Base-by-base conservation (phyloP, 1,284 basidiomycete genomes). In the Waitea zeae region DNA sequence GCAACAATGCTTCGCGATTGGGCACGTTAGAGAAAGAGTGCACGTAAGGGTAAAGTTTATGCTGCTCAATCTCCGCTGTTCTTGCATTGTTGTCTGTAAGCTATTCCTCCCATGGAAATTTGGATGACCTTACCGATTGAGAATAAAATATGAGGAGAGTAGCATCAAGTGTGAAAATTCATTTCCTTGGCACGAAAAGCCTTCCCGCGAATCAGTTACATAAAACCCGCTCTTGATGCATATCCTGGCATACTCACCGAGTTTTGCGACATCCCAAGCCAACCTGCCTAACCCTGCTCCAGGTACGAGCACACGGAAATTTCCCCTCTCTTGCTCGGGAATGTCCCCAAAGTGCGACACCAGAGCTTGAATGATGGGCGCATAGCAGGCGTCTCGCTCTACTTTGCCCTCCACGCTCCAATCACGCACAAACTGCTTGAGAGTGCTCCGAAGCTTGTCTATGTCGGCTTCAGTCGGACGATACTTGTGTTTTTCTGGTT, bases 161-260 rank as follows among this genome's bases (percentile, higher is more conserved):
- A 92, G 65, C 88, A 92, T 93, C 56, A 86, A 89, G 42, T 89
- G 82, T 20, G 83, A 89, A 50, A 92, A 93, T 53, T 95, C 90
- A 50, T 93, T 95, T 6, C 82, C 89, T 53, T 90, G 86, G 38
- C 78, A 81, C 3, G 78, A 57, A 45, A 89, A 92, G 6, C 84
- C 87, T 87, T 45, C 17, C 18, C 4, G 18, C n/a, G 37, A 17
- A 13, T 13, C 17, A 12, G 11, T 20, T 31, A 13, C 17, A 36
- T 14, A 17, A 18, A 20, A n/a, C 1, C 20, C 15, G 18, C 2
- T 14, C 12, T n/a, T n/a, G 11, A 13, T 22, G 11, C 17, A 14
- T 12, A n/a, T n/a, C n/a, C n/a, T 24, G 22, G 5, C 13, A 31
- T n/a, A 41, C 58, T 32, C 39, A 83, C 87, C 88, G 39, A 77